phyloP scores from a whole-genome alignment of 2,329 filamentous ascomycete species.

The Trichocomaceae sp. region DNA sequence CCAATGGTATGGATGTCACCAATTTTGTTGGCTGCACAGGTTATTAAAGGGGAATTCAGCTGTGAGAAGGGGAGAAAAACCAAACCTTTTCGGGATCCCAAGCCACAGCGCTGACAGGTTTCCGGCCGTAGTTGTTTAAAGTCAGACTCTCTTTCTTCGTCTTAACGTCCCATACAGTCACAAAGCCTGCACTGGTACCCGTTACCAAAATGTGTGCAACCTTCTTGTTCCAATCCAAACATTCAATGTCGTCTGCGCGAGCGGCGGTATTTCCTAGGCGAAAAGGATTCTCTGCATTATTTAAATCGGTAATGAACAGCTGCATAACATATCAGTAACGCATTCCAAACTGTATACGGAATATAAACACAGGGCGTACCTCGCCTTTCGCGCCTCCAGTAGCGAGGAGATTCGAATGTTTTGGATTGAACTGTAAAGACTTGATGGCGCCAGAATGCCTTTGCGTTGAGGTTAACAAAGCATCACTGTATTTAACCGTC shows the following conservation, averaged over 20 bases:
- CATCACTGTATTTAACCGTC: conserved; percentile 46
- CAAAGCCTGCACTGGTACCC: conserved; percentile 85
- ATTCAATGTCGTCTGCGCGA: conserved; percentile 90
- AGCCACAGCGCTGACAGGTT: conserved; percentile 87
- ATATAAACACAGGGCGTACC: conserved; percentile 23
- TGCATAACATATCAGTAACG: conserved; percentile 17
- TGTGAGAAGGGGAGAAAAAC: neutral
- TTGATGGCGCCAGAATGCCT: conserved; percentile 94
- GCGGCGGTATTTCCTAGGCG: conserved; percentile 80
- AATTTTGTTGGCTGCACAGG: conserved; percentile 67
- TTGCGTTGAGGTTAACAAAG: conserved; percentile 75
- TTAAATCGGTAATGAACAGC: conserved; percentile 90
- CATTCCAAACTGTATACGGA: neutral
- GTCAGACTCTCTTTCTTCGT: conserved; percentile 96
- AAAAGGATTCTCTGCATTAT: conserved; percentile 82
- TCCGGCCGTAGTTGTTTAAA: conserved; percentile 80
- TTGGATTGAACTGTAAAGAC: conserved; percentile 91
- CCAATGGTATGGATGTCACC: conserved; percentile 83
- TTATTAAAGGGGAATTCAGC: conserved; percentile 16
- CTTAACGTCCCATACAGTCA: conserved; percentile 98
- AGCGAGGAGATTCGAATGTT: conserved; percentile 82
- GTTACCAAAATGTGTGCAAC: conserved; percentile 94
- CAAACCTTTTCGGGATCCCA: conserved; percentile 85
- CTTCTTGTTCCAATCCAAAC: conserved; percentile 97
- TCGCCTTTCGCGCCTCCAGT: conserved; percentile 93